Percentiles rank a stretch among this genome's conserved stretches.
phyloP scores from a whole-genome alignment of 306 rosid genomes.

The Trifolium fragiferum region DNA sequence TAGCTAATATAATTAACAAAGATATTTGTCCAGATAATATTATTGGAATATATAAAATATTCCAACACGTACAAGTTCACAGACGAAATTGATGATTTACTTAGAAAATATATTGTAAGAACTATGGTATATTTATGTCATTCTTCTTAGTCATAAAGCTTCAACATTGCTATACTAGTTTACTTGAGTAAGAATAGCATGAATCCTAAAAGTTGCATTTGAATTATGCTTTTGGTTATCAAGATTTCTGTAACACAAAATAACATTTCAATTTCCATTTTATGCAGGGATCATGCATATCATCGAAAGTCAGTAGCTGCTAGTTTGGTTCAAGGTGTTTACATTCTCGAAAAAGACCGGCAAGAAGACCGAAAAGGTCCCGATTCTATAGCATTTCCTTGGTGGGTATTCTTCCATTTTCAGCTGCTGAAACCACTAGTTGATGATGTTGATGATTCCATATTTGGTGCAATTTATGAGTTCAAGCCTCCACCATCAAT shows the following conservation, averaged over 20 bases:
- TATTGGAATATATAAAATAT: no score
- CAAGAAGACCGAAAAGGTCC: slow-evolving; percentile 68
- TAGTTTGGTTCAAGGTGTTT: slow-evolving; percentile 91
- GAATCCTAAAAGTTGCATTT: slow-evolving; percentile 11
- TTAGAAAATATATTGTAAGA: no score
- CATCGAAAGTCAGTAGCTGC: slow-evolving; percentile 86
- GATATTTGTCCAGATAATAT: no score
- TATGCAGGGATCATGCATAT: slow-evolving; percentile 67
- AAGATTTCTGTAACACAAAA: slow-evolving; percentile 24
- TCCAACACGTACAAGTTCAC: background rate
- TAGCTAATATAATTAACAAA: no score
- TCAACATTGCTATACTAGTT: background rate
- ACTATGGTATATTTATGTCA: background rate
- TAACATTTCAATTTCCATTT: background rate
- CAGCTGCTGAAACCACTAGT: slow-evolving; percentile 63
- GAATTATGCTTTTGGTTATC: background rate
- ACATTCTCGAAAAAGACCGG: slow-evolving; percentile 75
- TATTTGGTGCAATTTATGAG: slow-evolving; percentile 85
- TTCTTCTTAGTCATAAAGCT: slow-evolving; percentile 7
- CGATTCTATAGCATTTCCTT: slow-evolving; percentile 78
- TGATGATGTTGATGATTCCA: slow-evolving; percentile 81
- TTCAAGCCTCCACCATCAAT: slow-evolving; percentile 64
- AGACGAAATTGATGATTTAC: background rate
- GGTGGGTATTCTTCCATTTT: slow-evolving; percentile 91
- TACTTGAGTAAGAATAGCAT: background rate